Conservation (phyloP, 2,329 filamentous ascomycete species). For the Aspergillus pseudoterreus region DNA sequence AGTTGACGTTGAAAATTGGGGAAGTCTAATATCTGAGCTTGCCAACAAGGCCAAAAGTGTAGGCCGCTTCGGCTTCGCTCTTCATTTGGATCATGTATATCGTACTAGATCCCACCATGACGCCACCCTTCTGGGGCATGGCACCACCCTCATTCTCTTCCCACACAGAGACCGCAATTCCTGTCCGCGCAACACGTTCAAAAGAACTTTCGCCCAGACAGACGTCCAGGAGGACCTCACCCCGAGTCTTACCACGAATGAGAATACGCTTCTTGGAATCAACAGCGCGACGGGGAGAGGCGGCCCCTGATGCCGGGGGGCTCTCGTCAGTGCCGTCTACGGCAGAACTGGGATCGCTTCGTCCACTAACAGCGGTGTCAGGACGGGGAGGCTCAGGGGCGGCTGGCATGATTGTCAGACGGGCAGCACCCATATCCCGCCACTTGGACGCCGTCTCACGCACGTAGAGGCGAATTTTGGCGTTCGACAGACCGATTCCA, state of each 20-base stretch:
- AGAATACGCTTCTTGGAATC: slow-evolving; percentile 81
- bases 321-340: slow-evolving; percentile 21
- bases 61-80: slow-evolving; percentile 51
- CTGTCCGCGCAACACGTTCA: slow-evolving; percentile 75
- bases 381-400: slow-evolving; percentile 28
- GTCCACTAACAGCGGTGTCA: slow-evolving; percentile 50
- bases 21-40: slow-evolving; percentile 46
- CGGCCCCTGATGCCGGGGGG: slow-evolving; percentile 26
- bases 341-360: slow-evolving; percentile 23
- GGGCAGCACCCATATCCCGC: slow-evolving; percentile 85
- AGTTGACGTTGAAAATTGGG: no score
- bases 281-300: slow-evolving; percentile 48
- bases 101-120: slow-evolving; percentile 54
- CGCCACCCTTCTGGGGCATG: slow-evolving; percentile 53
- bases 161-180: slow-evolving; percentile 86
- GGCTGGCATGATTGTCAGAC: slow-evolving; percentile 73
- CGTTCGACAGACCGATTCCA: slow-evolving; percentile 64
- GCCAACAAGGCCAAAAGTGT: slow-evolving; percentile 53
- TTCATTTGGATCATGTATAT: slow-evolving; percentile 65
- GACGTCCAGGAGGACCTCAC: slow-evolving; percentile 71
- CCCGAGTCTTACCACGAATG: slow-evolving; percentile 66
- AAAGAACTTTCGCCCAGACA: slow-evolving; percentile 82
- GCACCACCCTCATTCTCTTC: slow-evolving; percentile 67
- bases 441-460: slow-evolving; percentile 74
- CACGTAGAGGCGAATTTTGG: slow-evolving; percentile 82